Evolutionary conservation across 768 basidiomycete species (phyloP), one percentile per base, ranked within the genome.

Genomic region (Suillus fuscotomentosus): DNA sequence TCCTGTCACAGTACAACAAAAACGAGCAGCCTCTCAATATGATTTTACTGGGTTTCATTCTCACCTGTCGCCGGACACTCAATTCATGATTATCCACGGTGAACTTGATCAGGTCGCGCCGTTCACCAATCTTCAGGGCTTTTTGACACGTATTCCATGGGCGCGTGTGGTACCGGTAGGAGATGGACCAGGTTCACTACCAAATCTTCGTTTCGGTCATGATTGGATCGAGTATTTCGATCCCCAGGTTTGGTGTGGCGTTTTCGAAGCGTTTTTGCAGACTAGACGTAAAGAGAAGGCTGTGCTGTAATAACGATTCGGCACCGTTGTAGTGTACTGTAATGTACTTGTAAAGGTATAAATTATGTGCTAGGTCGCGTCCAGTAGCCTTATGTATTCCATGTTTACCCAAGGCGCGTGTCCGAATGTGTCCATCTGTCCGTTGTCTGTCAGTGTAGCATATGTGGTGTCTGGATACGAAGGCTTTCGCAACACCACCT

Each of bases 201-300:
- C 78, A 27, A 73, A 60, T 61, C 68, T 76, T 34, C 74, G 70
- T 3, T 82, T 83, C 63, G 82, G 82, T 3, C 81, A 82, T 66
- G 67, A 77, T 43, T 83, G 80, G 82, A 79, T 74, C 63, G 82
- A 82, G 66, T 84, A 82, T 66, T 83, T 83, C 62, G 77, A 78
- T 63, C 67, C 78, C 6, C 70, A 71, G 57, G 71, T 81, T 43
- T 83, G 82, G 81, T 66, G 66, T 24, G 75, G 76, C 54, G 79
- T 80, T 7, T 65, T 82, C 1, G 77, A 79, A 61, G 68, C 63
- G 41, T 83, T 83, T 61, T 65, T 80, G 22, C 45, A 63, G 61
- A 36, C 22, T 11, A 31, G 36, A 36, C 17, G 48, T 6, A 54
- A 22, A 39, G 61, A 36, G 43, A 66, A 55, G 43, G 62, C 63